Evolutionary conservation across 805 yeast genomes (phyloP), one percentile per base, ranked within the genome.

Genomic region (Hanseniaspora mollemarum): DNA sequence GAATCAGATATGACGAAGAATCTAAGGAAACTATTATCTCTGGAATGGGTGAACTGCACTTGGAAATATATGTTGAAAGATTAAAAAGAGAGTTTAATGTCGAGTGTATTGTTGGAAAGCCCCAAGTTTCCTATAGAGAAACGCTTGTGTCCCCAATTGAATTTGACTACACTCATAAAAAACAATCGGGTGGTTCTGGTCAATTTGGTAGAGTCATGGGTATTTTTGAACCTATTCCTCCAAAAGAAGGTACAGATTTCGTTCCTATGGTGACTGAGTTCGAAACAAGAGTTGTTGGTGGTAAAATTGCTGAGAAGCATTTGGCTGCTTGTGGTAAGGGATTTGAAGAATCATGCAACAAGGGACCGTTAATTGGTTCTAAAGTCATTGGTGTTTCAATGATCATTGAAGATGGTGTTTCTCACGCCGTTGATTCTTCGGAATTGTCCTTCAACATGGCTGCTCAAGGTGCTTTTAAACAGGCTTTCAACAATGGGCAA

Each of bases 121-220:
- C 99, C 43, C 95, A 88, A 73, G 99, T 92, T 37, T 87, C 98
- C 16, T 92, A 92, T 71, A 81, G 99, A 69, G 99, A 92, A 71
- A 83, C 97, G 37, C 80, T 90, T 57, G 71, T 83, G 33, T 65
- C 75, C 2, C 71, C 84, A 38, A 75, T 90, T 28, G 73, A 78
- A 13, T 90, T 92, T 62, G 97, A 92, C 66, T 87, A 82, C 71
- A 83, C 95, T 26, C 97, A 90, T 74, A 92, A 92, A 77, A 90
- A 87, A 66, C 99, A 92, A 73, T 77, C 90, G 63, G 99, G 99
- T 68, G 99, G 99, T 77, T 94, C 97, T 57, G 99, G 99, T 71
- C 99, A 92, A 74, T 92, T 80, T 65, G 98, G 95, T 68, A 81
- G 88, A 71, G 96, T 90, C 62, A 83, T 87, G 67, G 97, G 99